Base-by-base conservation (phyloP, 352 stramenopile species). In the Pythium dissimile region DNA sequence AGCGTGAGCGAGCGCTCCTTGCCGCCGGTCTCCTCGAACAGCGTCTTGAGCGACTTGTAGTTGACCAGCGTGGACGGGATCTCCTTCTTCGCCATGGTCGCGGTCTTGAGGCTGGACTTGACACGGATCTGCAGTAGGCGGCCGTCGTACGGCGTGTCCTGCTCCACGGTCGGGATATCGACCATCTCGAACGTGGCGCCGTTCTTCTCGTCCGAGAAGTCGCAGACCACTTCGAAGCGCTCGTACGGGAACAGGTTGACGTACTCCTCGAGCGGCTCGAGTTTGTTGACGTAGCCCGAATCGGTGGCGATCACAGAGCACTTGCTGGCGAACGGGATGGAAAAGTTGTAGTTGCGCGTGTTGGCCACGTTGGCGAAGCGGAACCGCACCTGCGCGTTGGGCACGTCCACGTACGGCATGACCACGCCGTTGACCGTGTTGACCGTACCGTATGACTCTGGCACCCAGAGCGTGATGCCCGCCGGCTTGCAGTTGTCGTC, bases 261-360 rank as follows among this genome's bases (percentile, higher is more conserved):
- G 27, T 68, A 71, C 30, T 30, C 16, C 3, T 28, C 31, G 23
- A 72, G 42, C n/a, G 47, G 52, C 50, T 70, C 48, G 4, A 72
- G 48, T 10, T 62, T 64, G 27, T 80, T 50, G 3, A 90, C 75
- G 44, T 81, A 88, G 18, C 80, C 80, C 27, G 72, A 80, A 60
- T 90, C 80, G n/a, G 63, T 83, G 10, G 73, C 77, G 42, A 90
- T 84, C 4, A 81, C 23, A n/a, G 67, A 62, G 56, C 80, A 87
- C 64, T 84, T 77, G 59, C 70, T 57, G 0, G 72, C 68, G 60
- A 90, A 90, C 10, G 80, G 77, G 15, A 90, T 69, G 10, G 74
- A 79, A 23, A 90, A 70, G 59, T 90, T 90, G 72, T 90, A 90
- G 66, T 88, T 67, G 37, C 80, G 75, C 37, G 80, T 59, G 60